Evolutionary conservation across 495 filamentous ascomycete species (phyloP).

Genomic region (Penicillium roqueforti): DNA sequence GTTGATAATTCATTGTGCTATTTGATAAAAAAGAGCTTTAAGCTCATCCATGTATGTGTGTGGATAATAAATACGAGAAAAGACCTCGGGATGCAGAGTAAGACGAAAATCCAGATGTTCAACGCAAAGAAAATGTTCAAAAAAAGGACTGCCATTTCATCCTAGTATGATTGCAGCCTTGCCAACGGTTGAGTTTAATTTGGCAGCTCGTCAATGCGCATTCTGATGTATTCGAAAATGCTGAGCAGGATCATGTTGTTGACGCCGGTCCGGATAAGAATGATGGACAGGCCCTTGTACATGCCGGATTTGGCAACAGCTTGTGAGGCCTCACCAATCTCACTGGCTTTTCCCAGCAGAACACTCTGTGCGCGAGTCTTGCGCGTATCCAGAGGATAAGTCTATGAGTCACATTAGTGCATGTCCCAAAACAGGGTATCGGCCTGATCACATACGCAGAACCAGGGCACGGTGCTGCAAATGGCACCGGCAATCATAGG

Average conservation of each 20-base stretch:
- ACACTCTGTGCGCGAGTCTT: constrained; percentile 49
- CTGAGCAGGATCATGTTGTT: constrained; percentile 50
- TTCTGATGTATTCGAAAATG: constrained; percentile 45
- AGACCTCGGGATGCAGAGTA: too few species aligned
- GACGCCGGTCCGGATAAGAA: constrained; percentile 43
- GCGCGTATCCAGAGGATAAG: constrained; percentile 46
- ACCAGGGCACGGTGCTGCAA: constrained; percentile 47
- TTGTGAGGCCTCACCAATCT: constrained; percentile 42
- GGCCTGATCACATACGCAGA: constrained; percentile 35
- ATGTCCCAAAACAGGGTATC: neutral
- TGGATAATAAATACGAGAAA: constrained; percentile 11
- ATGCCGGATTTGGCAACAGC: constrained; percentile 47
- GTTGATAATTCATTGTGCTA: constrained; percentile 18
- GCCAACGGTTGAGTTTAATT: constrained; percentile 11
- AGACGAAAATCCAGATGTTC: too few species aligned
- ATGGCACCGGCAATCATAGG: constrained; percentile 45
- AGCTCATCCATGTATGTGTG: constrained; percentile 30
- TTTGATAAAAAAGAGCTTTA: constrained; percentile 22
- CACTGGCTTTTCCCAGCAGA: constrained; percentile 41
- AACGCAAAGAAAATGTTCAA: constrained; percentile 6
- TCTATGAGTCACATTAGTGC: constrained; percentile 27
- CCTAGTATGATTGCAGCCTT: neutral
- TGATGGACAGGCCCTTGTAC: constrained; percentile 49
- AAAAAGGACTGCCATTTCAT: neutral
- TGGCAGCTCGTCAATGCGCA: constrained; percentile 36